A percentile compares a stretch with the other conserved stretches of the same genome.
Conservation (phyloP, 306 rosid species). For the Malus sieversii region DNA sequence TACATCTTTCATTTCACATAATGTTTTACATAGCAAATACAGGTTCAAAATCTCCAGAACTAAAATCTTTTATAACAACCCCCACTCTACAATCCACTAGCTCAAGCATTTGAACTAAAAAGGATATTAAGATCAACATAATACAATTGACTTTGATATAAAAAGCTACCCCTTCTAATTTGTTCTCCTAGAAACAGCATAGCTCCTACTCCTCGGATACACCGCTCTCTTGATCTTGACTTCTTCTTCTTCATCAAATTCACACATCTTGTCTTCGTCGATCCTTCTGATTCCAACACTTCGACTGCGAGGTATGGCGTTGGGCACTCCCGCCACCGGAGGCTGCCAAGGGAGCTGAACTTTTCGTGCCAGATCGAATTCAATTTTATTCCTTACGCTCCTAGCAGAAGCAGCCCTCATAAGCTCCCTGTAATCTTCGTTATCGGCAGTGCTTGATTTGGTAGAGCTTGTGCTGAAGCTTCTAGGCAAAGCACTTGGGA, state of each 20-base stretch:
- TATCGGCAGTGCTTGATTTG: neutral
- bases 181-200: conserved; percentile 24
- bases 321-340: neutral
- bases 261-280: conserved; percentile 52
- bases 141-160: neutral
- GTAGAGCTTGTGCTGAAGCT: conserved; percentile 34
- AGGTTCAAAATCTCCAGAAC: neutral
- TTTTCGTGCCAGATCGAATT: neutral
- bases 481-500: conserved; percentile 24
- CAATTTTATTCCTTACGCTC: neutral
- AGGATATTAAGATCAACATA: neutral
- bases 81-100: neutral
- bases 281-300: conserved; percentile 47
- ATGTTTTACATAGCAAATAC: neutral
- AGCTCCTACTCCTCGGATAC: conserved; percentile 45
- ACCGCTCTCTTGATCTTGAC: conserved; percentile 8
- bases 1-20: neutral
- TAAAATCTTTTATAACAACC: neutral
- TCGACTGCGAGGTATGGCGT: neutral
- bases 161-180: neutral
- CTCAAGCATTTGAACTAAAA: neutral
- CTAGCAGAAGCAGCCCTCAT: conserved; percentile 27
- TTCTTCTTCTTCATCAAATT: conserved; percentile 31
- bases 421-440: conserved; percentile 39
- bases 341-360: neutral